Conservation (phyloP, 441 rosid genomes). For the Daphne laureola region DNA sequence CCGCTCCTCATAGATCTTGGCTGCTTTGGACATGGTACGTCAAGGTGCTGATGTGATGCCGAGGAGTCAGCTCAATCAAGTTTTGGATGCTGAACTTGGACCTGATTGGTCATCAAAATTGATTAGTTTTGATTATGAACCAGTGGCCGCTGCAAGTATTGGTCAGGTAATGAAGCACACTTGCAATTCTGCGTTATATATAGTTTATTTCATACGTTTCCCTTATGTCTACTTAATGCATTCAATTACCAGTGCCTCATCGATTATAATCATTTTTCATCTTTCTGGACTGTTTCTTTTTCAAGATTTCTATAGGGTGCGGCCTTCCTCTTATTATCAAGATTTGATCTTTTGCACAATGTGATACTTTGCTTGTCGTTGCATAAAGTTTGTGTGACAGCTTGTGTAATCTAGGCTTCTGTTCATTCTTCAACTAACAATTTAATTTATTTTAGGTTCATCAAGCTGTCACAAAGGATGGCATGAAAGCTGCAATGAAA, state of each 20-base stretch:
- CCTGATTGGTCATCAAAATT: constrained; percentile 66
- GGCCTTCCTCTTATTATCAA: constrained; percentile 2
- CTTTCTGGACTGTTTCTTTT: neutral
- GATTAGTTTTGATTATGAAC: constrained; percentile 88
- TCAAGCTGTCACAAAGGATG: constrained; percentile 71
- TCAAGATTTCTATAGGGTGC: neutral
- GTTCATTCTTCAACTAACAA: constrained; percentile 1
- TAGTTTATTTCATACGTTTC: neutral
- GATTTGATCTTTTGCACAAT: constrained; percentile 3
- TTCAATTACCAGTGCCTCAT: constrained; percentile 1
- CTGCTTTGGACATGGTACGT: constrained; percentile 91
- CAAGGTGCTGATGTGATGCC: constrained; percentile 99
- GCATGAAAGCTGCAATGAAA: constrained; percentile 74
- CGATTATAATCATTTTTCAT: neutral
- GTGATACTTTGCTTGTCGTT: neutral
- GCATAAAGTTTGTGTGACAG: neutral
- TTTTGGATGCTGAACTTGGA: constrained; percentile 80
- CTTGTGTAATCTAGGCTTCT: neutral
- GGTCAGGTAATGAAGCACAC: constrained; percentile 61
- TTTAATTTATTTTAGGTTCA: constrained; percentile 55
- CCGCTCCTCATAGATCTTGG: constrained; percentile 55
- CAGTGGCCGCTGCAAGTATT: constrained; percentile 93
- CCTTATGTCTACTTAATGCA: neutral
- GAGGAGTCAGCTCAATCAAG: constrained; percentile 75
- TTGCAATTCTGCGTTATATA: constrained; percentile 3